phyloP scores from a whole-genome alignment of 2,329 filamentous ascomycete species.

The Hypoxylon sp. region DNA sequence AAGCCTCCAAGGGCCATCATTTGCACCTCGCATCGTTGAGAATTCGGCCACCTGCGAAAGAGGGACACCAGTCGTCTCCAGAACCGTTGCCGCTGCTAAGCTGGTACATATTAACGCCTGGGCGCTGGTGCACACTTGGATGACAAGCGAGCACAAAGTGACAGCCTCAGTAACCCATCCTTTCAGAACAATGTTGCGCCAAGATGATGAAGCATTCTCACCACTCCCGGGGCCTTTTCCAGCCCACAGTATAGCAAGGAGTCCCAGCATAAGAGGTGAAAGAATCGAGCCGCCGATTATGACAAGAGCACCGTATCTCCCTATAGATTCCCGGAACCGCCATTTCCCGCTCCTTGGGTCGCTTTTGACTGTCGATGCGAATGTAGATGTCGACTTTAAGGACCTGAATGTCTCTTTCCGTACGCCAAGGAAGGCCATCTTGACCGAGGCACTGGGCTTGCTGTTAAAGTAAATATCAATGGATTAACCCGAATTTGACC shows the following conservation, averaged over 20 bases:
- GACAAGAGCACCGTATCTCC: constrained; percentile 30
- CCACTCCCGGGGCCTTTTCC: constrained; percentile 34
- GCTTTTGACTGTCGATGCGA: constrained; percentile 7
- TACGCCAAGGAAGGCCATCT: constrained; percentile 9
- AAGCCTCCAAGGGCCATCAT: constrained; percentile 43
- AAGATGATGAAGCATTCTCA: constrained; percentile 24
- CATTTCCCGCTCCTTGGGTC: constrained; percentile 13
- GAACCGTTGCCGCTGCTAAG: constrained; percentile 40
- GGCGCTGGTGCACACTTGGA: constrained; percentile 36
- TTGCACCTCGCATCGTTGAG: constrained; percentile 41
- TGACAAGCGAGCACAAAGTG: constrained; percentile 41
- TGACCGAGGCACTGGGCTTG: background rate
- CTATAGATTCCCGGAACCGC: constrained; percentile 28
- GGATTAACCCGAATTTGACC: background rate
- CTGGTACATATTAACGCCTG: constrained; percentile 44
- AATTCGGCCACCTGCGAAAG: constrained; percentile 44
- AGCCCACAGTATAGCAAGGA: constrained; percentile 41
- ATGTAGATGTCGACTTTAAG: constrained; percentile 10
- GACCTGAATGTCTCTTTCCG: constrained; percentile 16
- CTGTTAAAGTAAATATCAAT: background rate
- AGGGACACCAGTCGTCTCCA: constrained; percentile 44
- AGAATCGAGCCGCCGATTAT: constrained; percentile 36
- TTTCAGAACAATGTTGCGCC: constrained; percentile 42
- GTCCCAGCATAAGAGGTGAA: constrained; percentile 37
- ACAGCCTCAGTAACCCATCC: constrained; percentile 39